These are phyloP conservation scores for Arabis alpina DNA, from an alignment of 345 rosid species.

Conservation along the genomic window DNA sequence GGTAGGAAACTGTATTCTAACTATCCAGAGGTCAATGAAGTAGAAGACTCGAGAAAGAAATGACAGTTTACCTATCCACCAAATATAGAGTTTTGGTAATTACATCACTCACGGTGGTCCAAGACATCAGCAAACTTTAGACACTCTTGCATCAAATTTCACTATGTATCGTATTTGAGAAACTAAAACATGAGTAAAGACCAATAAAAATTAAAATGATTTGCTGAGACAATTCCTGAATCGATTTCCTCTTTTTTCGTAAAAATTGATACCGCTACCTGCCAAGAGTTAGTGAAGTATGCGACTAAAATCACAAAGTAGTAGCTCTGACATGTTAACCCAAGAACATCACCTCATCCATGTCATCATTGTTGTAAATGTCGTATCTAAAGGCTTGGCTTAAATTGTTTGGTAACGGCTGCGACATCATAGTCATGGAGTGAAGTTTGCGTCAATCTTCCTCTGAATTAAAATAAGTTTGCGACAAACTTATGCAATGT, in stretches of 20 bases:
- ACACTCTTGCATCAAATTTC: constrained; percentile 8
- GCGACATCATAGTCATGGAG: constrained; percentile 79
- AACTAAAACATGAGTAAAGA: constrained; percentile 1
- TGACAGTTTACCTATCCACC: too few species aligned
- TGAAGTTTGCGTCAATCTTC: too few species aligned
- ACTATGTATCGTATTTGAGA: constrained; percentile 15
- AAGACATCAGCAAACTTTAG: constrained; percentile 8
- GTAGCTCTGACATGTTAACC: constrained; percentile 27
- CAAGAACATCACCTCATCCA: constrained; percentile 68
- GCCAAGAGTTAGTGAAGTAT: neutral
- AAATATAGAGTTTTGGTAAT: too few species aligned
- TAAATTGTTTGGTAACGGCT: constrained; percentile 84
- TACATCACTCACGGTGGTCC: neutral
- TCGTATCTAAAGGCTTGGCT: constrained; percentile 93
- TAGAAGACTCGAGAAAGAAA: too few species aligned
- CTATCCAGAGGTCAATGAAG: neutral
- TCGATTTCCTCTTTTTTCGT: constrained; percentile 2
- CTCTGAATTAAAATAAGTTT: too few species aligned
- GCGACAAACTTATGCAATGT: too few species aligned
- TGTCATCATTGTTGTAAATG: constrained; percentile 74
- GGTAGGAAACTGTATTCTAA: constrained; percentile 8
- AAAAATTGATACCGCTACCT: neutral
- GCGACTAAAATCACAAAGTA: constrained; percentile 3
- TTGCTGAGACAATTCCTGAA: too few species aligned
- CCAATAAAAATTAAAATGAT: too few species aligned